These are phyloP conservation scores for Rhizopus microsporus DNA, from an alignment of 371 early-diverging fungal genomes.

Conservation along the genomic window DNA sequence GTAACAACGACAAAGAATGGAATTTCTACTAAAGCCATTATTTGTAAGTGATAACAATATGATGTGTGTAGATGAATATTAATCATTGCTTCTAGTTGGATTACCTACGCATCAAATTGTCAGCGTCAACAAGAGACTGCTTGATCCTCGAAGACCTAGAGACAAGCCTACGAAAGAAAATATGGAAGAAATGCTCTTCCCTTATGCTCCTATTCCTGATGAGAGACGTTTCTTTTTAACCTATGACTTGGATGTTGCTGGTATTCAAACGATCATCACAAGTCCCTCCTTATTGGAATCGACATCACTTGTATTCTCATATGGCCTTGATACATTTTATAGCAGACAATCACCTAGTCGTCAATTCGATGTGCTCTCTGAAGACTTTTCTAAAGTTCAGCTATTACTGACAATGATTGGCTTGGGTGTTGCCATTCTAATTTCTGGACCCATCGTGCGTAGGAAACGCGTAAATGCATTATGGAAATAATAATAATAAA, in stretches of 20 bases:
- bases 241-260: conserved; percentile 70
- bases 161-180: conserved; percentile 62
- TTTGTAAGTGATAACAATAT: conserved; percentile 53
- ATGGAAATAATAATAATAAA: conserved; percentile 51
- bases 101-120: conserved; percentile 70
- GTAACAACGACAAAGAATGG: conserved; percentile 83
- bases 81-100: conserved; percentile 53
- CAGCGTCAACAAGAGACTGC: conserved; percentile 73
- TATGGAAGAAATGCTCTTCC: conserved; percentile 83
- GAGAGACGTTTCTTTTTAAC: conserved; percentile 75
- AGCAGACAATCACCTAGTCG: conserved; percentile 82
- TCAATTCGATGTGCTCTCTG: conserved; percentile 89
- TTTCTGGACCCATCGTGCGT: conserved; percentile 74
- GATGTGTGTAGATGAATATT: background rate
- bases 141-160: conserved; percentile 86
- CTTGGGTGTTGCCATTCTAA: conserved; percentile 66
- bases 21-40: conserved; percentile 83
- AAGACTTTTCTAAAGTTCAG: conserved; percentile 85
- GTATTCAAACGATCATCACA: conserved; percentile 67
- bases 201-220: conserved; percentile 73
- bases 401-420: conserved; percentile 81
- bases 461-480: conserved; percentile 60
- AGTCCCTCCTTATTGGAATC: conserved; percentile 86
- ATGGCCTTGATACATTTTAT: conserved; percentile 89
- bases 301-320: conserved; percentile 87